phyloP scores from a whole-genome alignment of 148 eudicot species.

The Silene conica region DNA sequence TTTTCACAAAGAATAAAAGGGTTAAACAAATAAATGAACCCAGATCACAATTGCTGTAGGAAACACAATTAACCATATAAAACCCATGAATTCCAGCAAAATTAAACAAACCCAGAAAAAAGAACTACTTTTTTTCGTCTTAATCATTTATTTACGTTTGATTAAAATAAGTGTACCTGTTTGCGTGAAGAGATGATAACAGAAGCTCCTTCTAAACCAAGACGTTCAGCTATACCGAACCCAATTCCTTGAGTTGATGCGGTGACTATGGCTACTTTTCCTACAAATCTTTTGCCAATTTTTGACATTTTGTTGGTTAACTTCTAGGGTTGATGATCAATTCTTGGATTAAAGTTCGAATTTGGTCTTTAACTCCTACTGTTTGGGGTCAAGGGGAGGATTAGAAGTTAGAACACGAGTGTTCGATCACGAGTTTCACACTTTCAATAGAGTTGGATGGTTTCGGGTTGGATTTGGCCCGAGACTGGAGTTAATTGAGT shows the following conservation, averaged over 20 bases:
- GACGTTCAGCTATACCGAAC: slow-evolving; percentile 72
- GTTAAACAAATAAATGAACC: neutral
- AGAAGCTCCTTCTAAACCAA: slow-evolving; percentile 88
- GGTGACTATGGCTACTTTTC: slow-evolving; percentile 79
- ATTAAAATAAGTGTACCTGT: slow-evolving; percentile 38
- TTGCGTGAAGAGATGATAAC: slow-evolving; percentile 81
- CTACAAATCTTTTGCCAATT: slow-evolving; percentile 57
- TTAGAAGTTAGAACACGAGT: too few species aligned
- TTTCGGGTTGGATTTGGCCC: too few species aligned
- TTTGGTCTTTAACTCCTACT: neutral
- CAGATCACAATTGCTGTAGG: neutral
- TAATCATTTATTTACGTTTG: too few species aligned
- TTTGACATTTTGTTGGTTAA: slow-evolving; percentile 29
- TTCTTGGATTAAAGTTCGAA: neutral
- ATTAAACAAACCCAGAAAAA: slow-evolving; percentile 3
- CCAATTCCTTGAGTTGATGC: slow-evolving; percentile 99
- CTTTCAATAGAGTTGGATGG: too few species aligned
- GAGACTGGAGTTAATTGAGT: too few species aligned
- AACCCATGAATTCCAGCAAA: neutral
- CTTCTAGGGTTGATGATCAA: neutral
- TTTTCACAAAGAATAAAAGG: too few species aligned
- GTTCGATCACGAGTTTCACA: too few species aligned
- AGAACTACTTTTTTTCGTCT: too few species aligned
- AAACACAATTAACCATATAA: neutral
- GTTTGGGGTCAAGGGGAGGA: neutral